Base-by-base conservation (phyloP, 2,329 filamentous ascomycete species). In the Mycosphaerella sp. region DNA sequence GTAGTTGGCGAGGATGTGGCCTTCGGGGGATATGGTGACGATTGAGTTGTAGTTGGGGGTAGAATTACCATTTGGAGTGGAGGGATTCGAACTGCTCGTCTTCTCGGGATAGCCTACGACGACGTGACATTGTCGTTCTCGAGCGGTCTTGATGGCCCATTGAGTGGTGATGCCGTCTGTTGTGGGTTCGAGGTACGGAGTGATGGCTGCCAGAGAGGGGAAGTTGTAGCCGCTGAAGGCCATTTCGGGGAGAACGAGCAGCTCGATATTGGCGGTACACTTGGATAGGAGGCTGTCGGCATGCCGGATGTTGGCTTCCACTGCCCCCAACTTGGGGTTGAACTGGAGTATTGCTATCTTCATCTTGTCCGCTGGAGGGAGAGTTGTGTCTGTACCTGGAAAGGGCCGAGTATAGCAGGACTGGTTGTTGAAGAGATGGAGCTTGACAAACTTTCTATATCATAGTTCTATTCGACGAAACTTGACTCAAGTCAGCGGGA, bases 161-260 rank as follows among this genome's bases (percentile, higher is more conserved):
- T 85, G 69, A 0, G 86, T 83, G 6, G 78, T 83, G 50, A 86
- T 81, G 0, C 88, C 88, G 0, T 80, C 74, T 4, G 80, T 78
- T 0, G 80, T 80, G 0, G 76, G 79, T 64, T 93, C 88, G 3
- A 92, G 79, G 61, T 76, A 86, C 0, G 86, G 85, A 1, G 72
- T 70, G 42, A 92, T 89, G 1, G 88, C 78, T 32, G 79, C 73
- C 2, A 88, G 68, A 0, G 83, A 86, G 41, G 80, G 78, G 73
- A 91, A 92, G 67, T 90, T 90, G 73, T 91, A 93, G 31, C 88
- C 86, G 82, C 66, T 79, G 65, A 92, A 89, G 1, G 87, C 85
- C 68, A 92, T 73, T 66, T 92, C 88, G 0, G 88, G 87, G 0
- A 92, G 72, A 0, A 92, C 81, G 0, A 93, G 74, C 31, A 91